Conservation (phyloP, 495 filamentous ascomycete species). For the Evernia prunastri region DNA sequence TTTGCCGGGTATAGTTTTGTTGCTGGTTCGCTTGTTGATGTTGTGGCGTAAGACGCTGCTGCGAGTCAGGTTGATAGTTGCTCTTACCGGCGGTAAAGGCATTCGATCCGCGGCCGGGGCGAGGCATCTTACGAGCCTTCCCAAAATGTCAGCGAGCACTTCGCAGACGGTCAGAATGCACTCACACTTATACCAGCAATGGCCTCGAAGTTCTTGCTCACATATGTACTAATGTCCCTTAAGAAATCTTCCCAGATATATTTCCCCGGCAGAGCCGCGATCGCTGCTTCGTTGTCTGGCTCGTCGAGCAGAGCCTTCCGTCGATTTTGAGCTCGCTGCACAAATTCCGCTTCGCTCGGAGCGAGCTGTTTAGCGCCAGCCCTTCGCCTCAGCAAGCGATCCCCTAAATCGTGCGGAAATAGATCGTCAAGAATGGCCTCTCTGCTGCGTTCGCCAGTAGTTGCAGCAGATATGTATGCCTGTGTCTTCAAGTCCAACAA, state of each 20-base stretch:
- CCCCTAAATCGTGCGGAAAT: slow-evolving; percentile 65
- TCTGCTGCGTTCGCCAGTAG: slow-evolving; percentile 54
- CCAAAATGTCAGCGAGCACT: slow-evolving; percentile 3
- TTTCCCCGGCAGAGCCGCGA: slow-evolving; percentile 61
- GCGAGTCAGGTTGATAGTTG: slow-evolving; percentile 6
- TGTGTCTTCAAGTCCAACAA: slow-evolving; percentile 85
- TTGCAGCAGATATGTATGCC: slow-evolving; percentile 67
- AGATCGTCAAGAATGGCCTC: slow-evolving; percentile 65
- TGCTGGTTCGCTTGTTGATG: not conserved
- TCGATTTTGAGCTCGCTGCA: slow-evolving; percentile 55
- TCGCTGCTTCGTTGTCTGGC: slow-evolving; percentile 52
- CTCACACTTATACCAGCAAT: slow-evolving; percentile 52
- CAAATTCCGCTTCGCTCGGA: slow-evolving; percentile 67
- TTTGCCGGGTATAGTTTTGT: not conserved
- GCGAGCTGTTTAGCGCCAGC: slow-evolving; percentile 58
- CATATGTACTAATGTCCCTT: slow-evolving; percentile 62
- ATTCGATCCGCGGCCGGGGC: slow-evolving; percentile 11
- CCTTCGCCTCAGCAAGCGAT: slow-evolving; percentile 56
- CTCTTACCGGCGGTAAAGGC: slow-evolving; percentile 11
- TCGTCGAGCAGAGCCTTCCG: slow-evolving; percentile 61
- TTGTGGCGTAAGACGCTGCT: slow-evolving; percentile 5
- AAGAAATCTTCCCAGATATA: slow-evolving; percentile 79
- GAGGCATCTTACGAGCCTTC: slow-evolving; percentile 16
- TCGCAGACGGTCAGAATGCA: slow-evolving; percentile 1
- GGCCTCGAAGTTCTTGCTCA: slow-evolving; percentile 65